These are phyloP conservation scores for Peronosclerospora sorghi DNA, from an alignment of 352 stramenopile species.

Conservation along the genomic window DNA sequence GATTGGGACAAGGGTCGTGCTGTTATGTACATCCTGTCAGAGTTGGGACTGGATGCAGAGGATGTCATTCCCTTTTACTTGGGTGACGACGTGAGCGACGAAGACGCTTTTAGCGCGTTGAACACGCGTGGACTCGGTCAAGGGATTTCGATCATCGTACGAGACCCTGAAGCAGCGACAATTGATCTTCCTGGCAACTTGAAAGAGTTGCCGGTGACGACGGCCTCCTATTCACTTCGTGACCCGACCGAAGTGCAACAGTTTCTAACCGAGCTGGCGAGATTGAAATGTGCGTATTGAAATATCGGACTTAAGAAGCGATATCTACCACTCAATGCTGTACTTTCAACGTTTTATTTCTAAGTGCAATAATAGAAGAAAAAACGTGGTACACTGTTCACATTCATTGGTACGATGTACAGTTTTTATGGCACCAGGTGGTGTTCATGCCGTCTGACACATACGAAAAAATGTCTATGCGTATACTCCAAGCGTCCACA, in stretches of 20 bases:
- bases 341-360: too few relatives aligned
- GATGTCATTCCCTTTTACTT: slow-evolving; percentile 75
- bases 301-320: background rate
- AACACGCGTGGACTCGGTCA: slow-evolving; percentile 33
- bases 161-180: slow-evolving; percentile 27
- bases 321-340: too few relatives aligned
- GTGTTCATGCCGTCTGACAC: too few relatives aligned
- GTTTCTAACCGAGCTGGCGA: slow-evolving; percentile 38
- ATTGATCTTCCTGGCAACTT: slow-evolving; percentile 24
- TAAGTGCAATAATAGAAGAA: too few relatives aligned
- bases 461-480: slow-evolving; percentile 21
- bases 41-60: slow-evolving; percentile 48
- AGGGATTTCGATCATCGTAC: slow-evolving; percentile 54
- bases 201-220: slow-evolving; percentile 38
- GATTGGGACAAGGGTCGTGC: slow-evolving; percentile 77
- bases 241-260: slow-evolving; percentile 48
- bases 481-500: slow-evolving; percentile 28
- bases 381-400: too few relatives aligned
- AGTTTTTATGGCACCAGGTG: too few relatives aligned
- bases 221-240: slow-evolving; percentile 42
- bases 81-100: slow-evolving; percentile 72
- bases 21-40: slow-evolving; percentile 60
- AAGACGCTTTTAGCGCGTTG: slow-evolving; percentile 51
- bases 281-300: slow-evolving; percentile 30
- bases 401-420: too few relatives aligned